Evolutionary conservation across 2,329 filamentous ascomycete species (phyloP).

Genomic region (Uncinocarpus reesii): DNA sequence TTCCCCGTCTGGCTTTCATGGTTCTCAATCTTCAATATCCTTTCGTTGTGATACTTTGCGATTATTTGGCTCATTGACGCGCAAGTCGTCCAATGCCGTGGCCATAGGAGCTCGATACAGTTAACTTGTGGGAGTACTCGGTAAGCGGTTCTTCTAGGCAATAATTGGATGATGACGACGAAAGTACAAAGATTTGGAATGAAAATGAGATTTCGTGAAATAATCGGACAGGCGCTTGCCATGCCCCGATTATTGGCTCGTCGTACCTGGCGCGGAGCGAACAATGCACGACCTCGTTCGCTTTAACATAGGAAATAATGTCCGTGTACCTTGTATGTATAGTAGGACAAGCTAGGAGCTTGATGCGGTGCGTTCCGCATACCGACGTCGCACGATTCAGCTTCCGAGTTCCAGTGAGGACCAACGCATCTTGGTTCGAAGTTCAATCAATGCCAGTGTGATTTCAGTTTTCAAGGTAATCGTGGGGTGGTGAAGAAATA

Average conservation of each 20-base stretch:
- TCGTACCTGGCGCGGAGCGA: neutral
- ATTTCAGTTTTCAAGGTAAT: no score
- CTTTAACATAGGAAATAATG: neutral
- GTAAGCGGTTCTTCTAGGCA: no score
- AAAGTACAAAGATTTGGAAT: no score
- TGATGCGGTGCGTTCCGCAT: neutral
- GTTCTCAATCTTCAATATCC: neutral
- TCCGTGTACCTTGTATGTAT: neutral
- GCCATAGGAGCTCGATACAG: neutral
- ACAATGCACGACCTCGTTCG: neutral
- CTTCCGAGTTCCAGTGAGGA: slow-evolving; percentile 1
- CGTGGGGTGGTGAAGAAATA: neutral
- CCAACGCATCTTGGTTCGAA: slow-evolving; percentile 1
- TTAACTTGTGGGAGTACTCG: no score
- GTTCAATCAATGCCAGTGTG: neutral
- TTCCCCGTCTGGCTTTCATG: neutral
- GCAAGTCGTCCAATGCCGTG: neutral
- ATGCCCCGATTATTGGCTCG: neutral
- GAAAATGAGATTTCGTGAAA: neutral
- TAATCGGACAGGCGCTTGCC: neutral
- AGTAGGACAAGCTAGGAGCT: neutral
- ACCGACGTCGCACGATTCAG: no score
- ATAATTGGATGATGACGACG: no score
- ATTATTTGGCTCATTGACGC: neutral
- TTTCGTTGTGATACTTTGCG: neutral